A percentile compares a stretch with the other conserved stretches of the same genome.
Conservation (phyloP, 805 yeast genomes). For the Candida alai region DNA sequence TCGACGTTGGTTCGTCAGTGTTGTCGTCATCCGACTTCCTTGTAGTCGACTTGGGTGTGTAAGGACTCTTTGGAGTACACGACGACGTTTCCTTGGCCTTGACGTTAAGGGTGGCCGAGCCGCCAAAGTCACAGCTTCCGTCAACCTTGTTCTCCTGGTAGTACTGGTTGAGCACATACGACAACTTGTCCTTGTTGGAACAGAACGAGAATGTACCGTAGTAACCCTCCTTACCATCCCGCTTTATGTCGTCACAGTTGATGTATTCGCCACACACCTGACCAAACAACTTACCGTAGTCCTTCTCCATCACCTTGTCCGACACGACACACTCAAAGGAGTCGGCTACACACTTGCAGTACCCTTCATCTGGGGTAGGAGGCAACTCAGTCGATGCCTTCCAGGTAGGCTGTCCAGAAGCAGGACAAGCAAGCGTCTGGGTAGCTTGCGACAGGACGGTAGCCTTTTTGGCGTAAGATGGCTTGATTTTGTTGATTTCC, state of each 20-base stretch:
- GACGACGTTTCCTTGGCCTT: conserved; percentile 27
- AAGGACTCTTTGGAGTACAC: conserved; percentile 11
- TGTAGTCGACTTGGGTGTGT: conserved; percentile 8
- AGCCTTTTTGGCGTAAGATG: conserved; percentile 35
- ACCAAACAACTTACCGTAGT: conserved; percentile 58
- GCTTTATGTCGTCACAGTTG: conserved; percentile 59
- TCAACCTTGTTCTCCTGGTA: conserved; percentile 38
- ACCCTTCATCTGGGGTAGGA: conserved; percentile 67
- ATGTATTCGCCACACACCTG: conserved; percentile 54
- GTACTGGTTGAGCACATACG: conserved; percentile 63
- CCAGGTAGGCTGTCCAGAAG: conserved; percentile 49
- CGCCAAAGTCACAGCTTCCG: conserved; percentile 65
- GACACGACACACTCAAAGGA: conserved; percentile 60
- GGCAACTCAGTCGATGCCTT: conserved; percentile 65
- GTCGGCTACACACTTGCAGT: conserved; percentile 60
- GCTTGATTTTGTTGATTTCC: conserved; percentile 33
- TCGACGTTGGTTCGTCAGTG: conserved; percentile 19
- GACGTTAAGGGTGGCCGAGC: conserved; percentile 51
- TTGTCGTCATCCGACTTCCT: conserved; percentile 20
- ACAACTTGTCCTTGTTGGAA: conserved; percentile 57
- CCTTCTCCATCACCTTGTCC: conserved; percentile 48
- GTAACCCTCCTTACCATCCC: conserved; percentile 59
- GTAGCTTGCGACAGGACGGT: conserved; percentile 33
- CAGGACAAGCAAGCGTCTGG: conserved; percentile 70
- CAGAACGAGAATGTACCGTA: conserved; percentile 79